Base-by-base conservation (phyloP, 2,329 filamentous ascomycete genomes). In the Stagonosporopsis chrysanthemi region DNA sequence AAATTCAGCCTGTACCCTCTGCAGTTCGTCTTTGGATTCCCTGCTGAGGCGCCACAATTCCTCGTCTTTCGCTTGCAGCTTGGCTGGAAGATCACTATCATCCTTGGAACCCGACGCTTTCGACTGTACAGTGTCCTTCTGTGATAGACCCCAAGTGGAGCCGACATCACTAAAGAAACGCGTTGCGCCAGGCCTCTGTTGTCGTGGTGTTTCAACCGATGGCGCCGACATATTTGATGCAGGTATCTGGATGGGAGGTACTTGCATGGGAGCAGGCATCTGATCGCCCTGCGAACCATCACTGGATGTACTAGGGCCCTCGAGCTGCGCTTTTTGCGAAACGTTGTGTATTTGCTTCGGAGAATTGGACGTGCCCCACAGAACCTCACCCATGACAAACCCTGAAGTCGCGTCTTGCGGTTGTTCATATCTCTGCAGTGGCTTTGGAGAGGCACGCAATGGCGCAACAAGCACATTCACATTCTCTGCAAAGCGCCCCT, bases 61-160 rank as follows among this genome's bases (percentile, higher is more conserved):
- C 22, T 75, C 66, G 33, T 73, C 70, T 31, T 71, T 75, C 7
- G 60, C 66, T 45, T 66, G 69, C n/a, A 75, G 45, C 40, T 75
- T 63, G 8, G 64, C 62, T 41, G 53, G 42, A 52, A 69, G 63
- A 36, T 63, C 50, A 36, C 45, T 19, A 26, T 43, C 47, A 38
- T 36, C 38, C 39, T 65, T 47, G 8, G 51, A 29, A 5, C 26
- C 42, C 52, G 43, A 61, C 23, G 14, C 15, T n/a, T 39, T 47
- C 12, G 28, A n/a, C 8, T 33, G 31, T 2, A 48, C 19, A 17
- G n/a, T 28, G 6, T 57, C 48, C 24, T 57, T 48, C 4, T 49
- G 31, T n/a, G 48, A 52, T 3, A 57, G 33, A 19, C 54, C 54
- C 42, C 48, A 57, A 2, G 54, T 57, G 39, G 43, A 40, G 19